Evolutionary conservation across 306 rosid species (phyloP), one percentile per base, ranked within the genome.

Genomic region (Lablab purpureus): DNA sequence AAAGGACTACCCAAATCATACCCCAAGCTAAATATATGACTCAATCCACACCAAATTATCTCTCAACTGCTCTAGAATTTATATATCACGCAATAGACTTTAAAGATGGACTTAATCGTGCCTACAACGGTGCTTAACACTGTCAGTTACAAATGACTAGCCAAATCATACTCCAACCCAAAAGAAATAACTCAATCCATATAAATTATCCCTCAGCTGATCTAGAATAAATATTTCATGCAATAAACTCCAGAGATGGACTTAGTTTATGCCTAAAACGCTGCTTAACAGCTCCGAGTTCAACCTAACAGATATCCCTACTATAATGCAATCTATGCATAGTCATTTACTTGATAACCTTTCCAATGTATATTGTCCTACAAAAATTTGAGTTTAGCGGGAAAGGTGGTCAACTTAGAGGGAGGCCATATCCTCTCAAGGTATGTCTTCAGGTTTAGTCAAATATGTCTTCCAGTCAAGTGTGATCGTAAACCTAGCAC

Each of bases 131-230:
- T 18, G 32, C 52, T 37, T 55, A 62, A 62, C 21, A 59, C 43
- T 58, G 50, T 47, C 34, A 75, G 47, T 18, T 75, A 43, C 67
- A 69, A 52, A 23, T 70, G 66, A 64, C 76, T 58, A 58, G 64
- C 59, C 46, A 71, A 77, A 65, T 50, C 54, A 54, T 23, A 56
- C 2, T 40, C 54, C 37, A 14, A 34, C 58, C 34, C 30, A 49
- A 58, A 63, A 45, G 71, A 80, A 76, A 63, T 10, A 75, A 54
- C 43, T 9, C 67, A 80, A 77, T 25, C 67, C 45, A 30, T 50
- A 68, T 15, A 74, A 50, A 22, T 41, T 80, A 46, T n/a, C 55
- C 66, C 69, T 7, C 51, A 11, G 55, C 25, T 21, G 23, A 36
- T 23, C 65, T 49, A 52, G 28, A 80, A 60, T 69, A 68, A 62